Conservation (phyloP, 768 basidiomycete species). For the Tylopilus plumbeoviolaceoides region DNA sequence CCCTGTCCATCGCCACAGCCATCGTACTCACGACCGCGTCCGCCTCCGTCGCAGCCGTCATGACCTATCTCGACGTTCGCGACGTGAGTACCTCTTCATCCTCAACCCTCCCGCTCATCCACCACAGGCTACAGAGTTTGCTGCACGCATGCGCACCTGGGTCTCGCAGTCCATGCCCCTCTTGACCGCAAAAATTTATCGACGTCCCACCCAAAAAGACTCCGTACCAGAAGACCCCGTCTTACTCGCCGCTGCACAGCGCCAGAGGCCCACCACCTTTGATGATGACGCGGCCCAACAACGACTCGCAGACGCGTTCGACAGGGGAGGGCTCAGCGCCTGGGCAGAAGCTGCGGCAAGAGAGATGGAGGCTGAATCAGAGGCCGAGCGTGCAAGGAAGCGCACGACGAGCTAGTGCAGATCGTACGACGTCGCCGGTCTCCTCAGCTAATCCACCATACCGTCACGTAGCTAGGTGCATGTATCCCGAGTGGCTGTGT, state of each 20-base stretch:
- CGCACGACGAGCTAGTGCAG: neutral
- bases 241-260: neutral
- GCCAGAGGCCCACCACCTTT: neutral
- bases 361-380: constrained; percentile 57
- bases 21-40: constrained; percentile 49
- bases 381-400: constrained; percentile 40
- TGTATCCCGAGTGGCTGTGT: constrained; percentile 2
- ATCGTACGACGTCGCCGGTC: neutral
- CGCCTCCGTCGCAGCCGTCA: constrained; percentile 44
- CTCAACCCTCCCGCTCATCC: neutral
- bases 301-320: constrained; percentile 52
- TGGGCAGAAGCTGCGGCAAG: constrained; percentile 52
- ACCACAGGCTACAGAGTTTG: constrained; percentile 55
- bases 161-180: constrained; percentile 46
- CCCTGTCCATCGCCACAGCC: constrained; percentile 61
- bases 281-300: constrained; percentile 43
- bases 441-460: neutral
- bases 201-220: constrained; percentile 30
- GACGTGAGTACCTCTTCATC: constrained; percentile 36
- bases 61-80: constrained; percentile 48
- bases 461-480: too few relatives aligned
- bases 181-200: constrained; percentile 50
- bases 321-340: constrained; percentile 50
- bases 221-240: neutral
- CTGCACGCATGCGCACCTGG: constrained; percentile 48